Conservation (phyloP, 495 filamentous ascomycete genomes). For the Trichoderma orchidacearum region DNA sequence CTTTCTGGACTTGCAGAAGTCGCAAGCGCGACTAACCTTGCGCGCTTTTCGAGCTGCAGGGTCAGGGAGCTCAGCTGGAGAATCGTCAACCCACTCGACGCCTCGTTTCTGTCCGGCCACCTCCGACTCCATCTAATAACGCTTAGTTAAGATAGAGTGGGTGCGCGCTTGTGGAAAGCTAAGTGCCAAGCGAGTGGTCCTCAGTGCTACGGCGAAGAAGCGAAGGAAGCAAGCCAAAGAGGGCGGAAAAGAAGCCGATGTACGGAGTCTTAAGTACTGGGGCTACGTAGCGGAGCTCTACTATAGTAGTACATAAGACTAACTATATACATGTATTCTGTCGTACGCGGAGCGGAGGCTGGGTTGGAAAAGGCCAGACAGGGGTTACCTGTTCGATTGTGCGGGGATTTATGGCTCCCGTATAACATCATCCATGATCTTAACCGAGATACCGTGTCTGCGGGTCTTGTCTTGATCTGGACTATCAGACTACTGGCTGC, state of each 20-base stretch:
- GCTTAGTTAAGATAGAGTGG: background rate
- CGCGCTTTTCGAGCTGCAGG: background rate
- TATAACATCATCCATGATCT: too few species aligned
- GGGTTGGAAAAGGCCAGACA: too few species aligned
- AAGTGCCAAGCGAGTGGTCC: too few species aligned
- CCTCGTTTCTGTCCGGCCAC: background rate
- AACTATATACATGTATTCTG: too few species aligned
- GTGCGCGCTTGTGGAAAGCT: background rate
- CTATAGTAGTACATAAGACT: background rate
- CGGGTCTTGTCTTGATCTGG: background rate
- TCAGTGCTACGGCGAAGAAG: background rate
- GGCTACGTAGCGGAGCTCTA: background rate
- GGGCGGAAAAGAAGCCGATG: background rate
- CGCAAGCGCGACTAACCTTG: conserved; percentile 31
- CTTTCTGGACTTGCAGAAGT: conserved; percentile 34
- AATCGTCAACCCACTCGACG: background rate
- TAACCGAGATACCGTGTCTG: too few species aligned
- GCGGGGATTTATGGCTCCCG: background rate
- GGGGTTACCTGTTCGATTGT: too few species aligned
- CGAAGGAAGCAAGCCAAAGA: background rate
- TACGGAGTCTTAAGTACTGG: background rate
- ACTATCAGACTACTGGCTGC: too few species aligned
- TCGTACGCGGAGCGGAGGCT: background rate
- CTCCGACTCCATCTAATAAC: background rate
- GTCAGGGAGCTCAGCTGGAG: background rate